phyloP scores from a whole-genome alignment of 2,329 filamentous ascomycete species.

The Fusarium metavorans region DNA sequence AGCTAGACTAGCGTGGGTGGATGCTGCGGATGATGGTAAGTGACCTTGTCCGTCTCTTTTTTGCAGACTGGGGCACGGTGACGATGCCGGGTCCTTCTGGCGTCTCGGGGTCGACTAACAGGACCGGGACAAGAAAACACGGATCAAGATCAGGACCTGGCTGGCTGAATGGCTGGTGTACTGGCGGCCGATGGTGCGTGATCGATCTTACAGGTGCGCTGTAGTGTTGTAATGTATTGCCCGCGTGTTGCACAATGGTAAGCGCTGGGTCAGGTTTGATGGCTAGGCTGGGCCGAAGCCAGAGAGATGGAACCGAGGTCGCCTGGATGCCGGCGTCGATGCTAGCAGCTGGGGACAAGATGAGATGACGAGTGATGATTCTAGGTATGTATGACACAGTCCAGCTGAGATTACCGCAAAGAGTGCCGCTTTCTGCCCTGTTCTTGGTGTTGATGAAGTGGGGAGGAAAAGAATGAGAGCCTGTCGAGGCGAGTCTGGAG shows the following conservation, averaged over 20 bases:
- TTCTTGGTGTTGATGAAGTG: conserved; percentile 26
- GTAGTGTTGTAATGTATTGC: neutral
- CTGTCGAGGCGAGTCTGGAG: conserved; percentile 31
- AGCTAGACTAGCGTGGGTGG: conserved; percentile 38
- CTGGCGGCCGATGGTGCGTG: conserved; percentile 23
- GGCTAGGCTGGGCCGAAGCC: conserved; percentile 15
- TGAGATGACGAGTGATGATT: conserved; percentile 24
- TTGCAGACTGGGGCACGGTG: conserved; percentile 37
- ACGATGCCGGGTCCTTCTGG: conserved; percentile 37
- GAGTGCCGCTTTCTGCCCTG: conserved; percentile 30
- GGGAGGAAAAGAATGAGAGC: conserved; percentile 32
- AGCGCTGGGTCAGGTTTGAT: conserved; percentile 22
- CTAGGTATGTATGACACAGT: conserved; percentile 32
- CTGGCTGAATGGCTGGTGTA: conserved; percentile 11
- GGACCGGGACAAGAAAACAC: conserved; percentile 29
- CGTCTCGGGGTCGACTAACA: conserved; percentile 29
- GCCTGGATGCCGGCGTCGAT: conserved; percentile 20
- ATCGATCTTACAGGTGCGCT: conserved; percentile 3
- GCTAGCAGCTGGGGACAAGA: conserved; percentile 21
- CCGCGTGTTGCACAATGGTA: neutral
- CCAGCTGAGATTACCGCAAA: conserved; percentile 41
- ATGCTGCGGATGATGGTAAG: conserved; percentile 4
- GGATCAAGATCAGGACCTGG: conserved; percentile 40
- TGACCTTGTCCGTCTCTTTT: conserved; percentile 19
- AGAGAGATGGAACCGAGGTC: conserved; percentile 11